These are phyloP conservation scores for Lasiosphaeria ovina DNA, from an alignment of 495 filamentous ascomycete species.

Conservation along the genomic window DNA sequence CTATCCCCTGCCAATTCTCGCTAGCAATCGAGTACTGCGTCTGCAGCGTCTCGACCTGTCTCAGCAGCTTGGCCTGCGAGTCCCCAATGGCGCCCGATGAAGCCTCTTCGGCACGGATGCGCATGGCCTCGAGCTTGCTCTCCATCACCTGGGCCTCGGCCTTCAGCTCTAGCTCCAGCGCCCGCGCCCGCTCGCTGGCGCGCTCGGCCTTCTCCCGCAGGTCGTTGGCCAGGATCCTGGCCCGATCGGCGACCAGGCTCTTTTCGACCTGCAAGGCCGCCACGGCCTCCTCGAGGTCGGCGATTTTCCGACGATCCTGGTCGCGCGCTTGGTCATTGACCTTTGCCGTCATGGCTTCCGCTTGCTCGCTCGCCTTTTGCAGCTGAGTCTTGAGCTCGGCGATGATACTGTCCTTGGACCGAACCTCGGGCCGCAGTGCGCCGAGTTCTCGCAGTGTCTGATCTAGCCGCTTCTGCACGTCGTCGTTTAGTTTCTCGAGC, in stretches of 20 bases:
- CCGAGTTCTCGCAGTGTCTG: slow-evolving; percentile 70
- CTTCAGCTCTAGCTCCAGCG: slow-evolving; percentile 75
- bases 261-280: slow-evolving; percentile 73
- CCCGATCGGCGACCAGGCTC: slow-evolving; percentile 65
- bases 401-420: slow-evolving; percentile 63
- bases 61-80: slow-evolving; percentile 82
- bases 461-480: slow-evolving; percentile 61
- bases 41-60: slow-evolving; percentile 94
- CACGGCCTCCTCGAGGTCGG: slow-evolving; percentile 71
- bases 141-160: slow-evolving; percentile 81
- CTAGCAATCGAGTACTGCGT: slow-evolving; percentile 92
- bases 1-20: slow-evolving; percentile 96
- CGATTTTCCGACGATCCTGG: slow-evolving; percentile 61
- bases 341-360: slow-evolving; percentile 63
- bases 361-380: slow-evolving; percentile 63
- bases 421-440: slow-evolving; percentile 59
- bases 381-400: slow-evolving; percentile 69
- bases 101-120: slow-evolving; percentile 83
- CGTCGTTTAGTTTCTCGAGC: slow-evolving; percentile 63
- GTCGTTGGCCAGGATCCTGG: slow-evolving; percentile 65
- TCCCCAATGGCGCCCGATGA: slow-evolving; percentile 79
- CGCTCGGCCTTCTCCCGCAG: slow-evolving; percentile 69
- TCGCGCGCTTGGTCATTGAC: slow-evolving; percentile 66
- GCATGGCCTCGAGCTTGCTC: slow-evolving; percentile 84
- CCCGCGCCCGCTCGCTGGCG: slow-evolving; percentile 67